These are phyloP conservation scores for Sporothrix dimorphospora DNA, from an alignment of 2,329 filamentous ascomycete genomes.

Conservation along the genomic window DNA sequence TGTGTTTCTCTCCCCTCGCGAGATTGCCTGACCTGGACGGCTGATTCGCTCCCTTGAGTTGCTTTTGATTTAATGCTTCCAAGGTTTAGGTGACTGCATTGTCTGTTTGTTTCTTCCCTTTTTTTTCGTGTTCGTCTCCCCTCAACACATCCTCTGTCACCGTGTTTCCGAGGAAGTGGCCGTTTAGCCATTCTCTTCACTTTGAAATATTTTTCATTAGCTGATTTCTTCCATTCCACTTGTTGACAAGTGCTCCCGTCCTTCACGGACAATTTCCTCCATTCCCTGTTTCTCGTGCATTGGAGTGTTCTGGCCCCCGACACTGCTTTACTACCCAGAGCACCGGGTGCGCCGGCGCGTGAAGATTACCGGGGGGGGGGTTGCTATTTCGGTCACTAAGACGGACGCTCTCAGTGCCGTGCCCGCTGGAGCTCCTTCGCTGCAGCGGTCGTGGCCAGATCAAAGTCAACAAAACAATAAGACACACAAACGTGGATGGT, in stretches of 20 bases:
- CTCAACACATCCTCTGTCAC: neutral
- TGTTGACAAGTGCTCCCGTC: neutral
- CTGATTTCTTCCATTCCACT: neutral
- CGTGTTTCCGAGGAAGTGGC: constrained; percentile 1
- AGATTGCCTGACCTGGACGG: neutral
- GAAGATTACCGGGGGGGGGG: neutral
- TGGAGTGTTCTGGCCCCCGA: neutral
- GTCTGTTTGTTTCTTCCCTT: neutral
- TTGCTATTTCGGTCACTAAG: neutral
- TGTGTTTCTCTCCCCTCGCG: neutral
- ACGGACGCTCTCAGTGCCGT: neutral
- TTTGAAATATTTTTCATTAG: neutral
- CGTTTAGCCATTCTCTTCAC: neutral
- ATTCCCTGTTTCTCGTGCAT: constrained; percentile 16
- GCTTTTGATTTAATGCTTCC: neutral
- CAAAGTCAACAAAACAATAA: neutral
- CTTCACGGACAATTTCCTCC: constrained; percentile 2
- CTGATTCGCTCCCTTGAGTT: neutral
- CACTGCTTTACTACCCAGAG: neutral
- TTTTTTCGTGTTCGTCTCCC: neutral
- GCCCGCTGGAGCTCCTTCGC: neutral
- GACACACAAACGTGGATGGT: too few relatives aligned
- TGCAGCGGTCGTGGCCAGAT: neutral
- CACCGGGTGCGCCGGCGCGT: constrained; percentile 8
- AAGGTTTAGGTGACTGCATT: neutral